phyloP scores from a whole-genome alignment of 164 flowering plant species.

The Vitis cinerea region DNA sequence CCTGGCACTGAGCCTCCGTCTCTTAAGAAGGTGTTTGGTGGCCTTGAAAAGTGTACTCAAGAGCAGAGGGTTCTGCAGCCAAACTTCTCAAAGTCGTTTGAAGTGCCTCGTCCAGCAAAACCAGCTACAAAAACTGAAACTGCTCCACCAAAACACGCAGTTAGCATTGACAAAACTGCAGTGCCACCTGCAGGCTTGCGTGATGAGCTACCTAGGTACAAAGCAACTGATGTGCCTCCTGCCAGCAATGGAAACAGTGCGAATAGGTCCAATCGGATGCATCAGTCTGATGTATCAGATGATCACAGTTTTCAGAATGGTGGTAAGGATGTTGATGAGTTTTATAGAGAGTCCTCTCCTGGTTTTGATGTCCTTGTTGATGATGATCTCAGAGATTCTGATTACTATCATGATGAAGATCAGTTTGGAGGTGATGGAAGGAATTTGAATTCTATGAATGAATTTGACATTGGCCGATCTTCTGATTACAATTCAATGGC shows the following conservation, averaged over 20 bases:
- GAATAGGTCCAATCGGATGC: constrained; percentile 29
- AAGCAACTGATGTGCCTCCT: constrained; percentile 20
- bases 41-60: constrained; percentile 36
- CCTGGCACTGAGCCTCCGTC: constrained; percentile 31
- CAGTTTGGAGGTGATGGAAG: constrained; percentile 54
- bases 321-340: constrained; percentile 70
- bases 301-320: constrained; percentile 47
- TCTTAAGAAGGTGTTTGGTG: constrained; percentile 35
- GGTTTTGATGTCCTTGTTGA: constrained; percentile 98
- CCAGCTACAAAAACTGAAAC: constrained; percentile 23
- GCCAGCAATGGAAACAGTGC: constrained; percentile 34
- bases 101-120: constrained; percentile 23
- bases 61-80: constrained; percentile 33
- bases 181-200: constrained; percentile 9
- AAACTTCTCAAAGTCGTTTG: constrained; percentile 32
- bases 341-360: constrained; percentile 78
- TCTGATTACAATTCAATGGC: constrained; percentile 38
- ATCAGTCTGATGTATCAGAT: constrained; percentile 32
- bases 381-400: constrained; percentile 60
- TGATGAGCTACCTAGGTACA: constrained; percentile 35
- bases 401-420: constrained; percentile 62
- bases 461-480: constrained; percentile 39
- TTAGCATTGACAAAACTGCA: constrained; percentile 15
- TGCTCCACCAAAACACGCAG: constrained; percentile 22
- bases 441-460: constrained; percentile 33